Percentiles rank a stretch among this genome's conserved stretches.
These are phyloP conservation scores for Saccharomyces cerevisiae DNA, from an alignment of 805 yeast genomes.

Conservation along the genomic window DNA sequence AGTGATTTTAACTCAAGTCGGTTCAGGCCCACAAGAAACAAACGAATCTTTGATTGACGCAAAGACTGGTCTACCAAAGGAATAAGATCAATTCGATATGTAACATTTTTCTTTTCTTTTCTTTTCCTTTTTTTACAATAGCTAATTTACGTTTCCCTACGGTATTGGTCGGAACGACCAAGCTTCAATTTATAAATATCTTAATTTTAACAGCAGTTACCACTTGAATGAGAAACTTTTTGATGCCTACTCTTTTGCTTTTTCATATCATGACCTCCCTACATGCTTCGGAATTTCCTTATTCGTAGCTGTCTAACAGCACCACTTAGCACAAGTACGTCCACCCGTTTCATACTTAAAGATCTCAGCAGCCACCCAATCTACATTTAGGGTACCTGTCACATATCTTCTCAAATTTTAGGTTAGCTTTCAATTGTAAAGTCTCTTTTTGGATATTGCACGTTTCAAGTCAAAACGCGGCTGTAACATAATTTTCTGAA, in stretches of 20 bases:
- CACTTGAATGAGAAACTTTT: neutral
- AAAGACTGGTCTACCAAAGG: conserved; percentile 53
- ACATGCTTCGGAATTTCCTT: neutral
- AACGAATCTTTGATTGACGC: conserved; percentile 48
- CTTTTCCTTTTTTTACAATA: neutral
- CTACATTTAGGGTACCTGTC: neutral
- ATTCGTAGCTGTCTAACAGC: neutral
- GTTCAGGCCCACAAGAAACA: conserved; percentile 73
- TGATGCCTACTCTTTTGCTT: neutral
- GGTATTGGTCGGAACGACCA: neutral
- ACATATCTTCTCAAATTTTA: neutral
- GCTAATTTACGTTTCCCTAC: neutral
- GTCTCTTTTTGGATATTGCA: neutral
- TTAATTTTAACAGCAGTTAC: neutral
- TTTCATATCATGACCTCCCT: neutral
- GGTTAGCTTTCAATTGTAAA: neutral
- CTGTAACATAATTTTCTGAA: neutral
- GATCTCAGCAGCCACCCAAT: neutral
- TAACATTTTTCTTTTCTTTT: neutral
- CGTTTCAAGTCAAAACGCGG: neutral
- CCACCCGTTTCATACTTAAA: neutral
- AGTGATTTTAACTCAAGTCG: conserved; percentile 78
- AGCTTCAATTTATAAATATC: neutral
- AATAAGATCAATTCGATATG: neutral
- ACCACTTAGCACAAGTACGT: neutral